Conservation (phyloP, 148 eudicot species). For the Cornus kousa region DNA sequence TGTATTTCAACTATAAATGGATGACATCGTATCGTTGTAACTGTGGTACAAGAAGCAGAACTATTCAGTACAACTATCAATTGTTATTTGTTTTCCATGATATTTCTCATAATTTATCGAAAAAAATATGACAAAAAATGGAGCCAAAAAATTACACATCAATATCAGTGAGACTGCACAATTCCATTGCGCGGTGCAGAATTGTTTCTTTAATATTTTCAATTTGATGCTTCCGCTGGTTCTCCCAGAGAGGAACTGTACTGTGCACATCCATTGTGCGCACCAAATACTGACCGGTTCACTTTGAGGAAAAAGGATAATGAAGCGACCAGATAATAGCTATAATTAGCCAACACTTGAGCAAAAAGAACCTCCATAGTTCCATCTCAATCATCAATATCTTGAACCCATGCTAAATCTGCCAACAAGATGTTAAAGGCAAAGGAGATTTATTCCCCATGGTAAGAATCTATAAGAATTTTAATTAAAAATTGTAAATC, state of each 20-base stretch:
- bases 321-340: not conserved
- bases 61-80: not conserved
- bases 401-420: slow-evolving; percentile 87
- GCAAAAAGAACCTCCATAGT: not conserved
- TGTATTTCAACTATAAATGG: not conserved
- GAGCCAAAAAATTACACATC: slow-evolving; percentile 6
- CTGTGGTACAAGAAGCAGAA: not conserved
- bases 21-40: not conserved
- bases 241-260: not conserved
- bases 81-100: not conserved
- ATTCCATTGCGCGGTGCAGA: not conserved
- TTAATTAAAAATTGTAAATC: not conserved
- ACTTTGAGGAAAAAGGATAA: no score
- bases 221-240: not conserved
- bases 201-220: not conserved
- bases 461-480: not conserved
- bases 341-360: not conserved
- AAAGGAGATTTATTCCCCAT: not conserved
- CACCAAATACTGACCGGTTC: no score
- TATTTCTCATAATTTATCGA: not conserved
- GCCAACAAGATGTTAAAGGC: slow-evolving; percentile 16
- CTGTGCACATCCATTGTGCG: not conserved
- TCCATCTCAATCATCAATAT: slow-evolving; percentile 57
- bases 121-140: not conserved
- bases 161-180: slow-evolving; percentile 9